These are phyloP conservation scores for Coprinellus micaceus DNA, from an alignment of 768 basidiomycete species.

Conservation along the genomic window DNA sequence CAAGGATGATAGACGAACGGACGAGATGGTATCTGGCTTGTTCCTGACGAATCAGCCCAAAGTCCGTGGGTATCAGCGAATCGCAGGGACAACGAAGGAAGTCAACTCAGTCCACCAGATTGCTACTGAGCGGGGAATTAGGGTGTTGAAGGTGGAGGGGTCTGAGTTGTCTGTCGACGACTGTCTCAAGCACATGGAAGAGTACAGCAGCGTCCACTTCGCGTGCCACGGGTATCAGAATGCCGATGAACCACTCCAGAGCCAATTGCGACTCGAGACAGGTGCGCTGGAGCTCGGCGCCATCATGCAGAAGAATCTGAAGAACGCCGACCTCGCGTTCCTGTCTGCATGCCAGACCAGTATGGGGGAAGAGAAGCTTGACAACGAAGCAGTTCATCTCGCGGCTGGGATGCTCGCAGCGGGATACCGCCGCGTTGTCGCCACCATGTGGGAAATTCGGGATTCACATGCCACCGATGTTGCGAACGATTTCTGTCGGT, in stretches of 20 bases:
- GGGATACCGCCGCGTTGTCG: conserved; percentile 29
- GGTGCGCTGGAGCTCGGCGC: conserved; percentile 14
- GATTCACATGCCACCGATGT: conserved; percentile 29
- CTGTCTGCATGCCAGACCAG: conserved; percentile 41
- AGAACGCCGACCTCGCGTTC: conserved; percentile 28
- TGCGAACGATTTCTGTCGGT: conserved; percentile 24
- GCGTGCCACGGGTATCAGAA: conserved; percentile 32
- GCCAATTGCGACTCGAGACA: conserved; percentile 18
- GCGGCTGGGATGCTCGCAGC: conserved; percentile 35
- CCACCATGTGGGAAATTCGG: conserved; percentile 36
- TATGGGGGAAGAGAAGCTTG: conserved; percentile 22
- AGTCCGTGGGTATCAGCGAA: background rate
- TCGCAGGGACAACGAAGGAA: conserved; percentile 14
- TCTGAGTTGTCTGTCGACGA: background rate
- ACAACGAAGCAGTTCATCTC: conserved; percentile 36
- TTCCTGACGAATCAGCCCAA: conserved; percentile 14
- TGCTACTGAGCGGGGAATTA: background rate
- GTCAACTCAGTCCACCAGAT: background rate
- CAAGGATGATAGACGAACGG: background rate
- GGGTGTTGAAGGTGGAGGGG: background rate
- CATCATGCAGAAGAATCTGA: conserved; percentile 10
- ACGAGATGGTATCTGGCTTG: background rate
- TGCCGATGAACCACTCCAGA: conserved; percentile 18
- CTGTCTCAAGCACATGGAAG: conserved; percentile 11
- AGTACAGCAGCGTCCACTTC: conserved; percentile 25